These are phyloP conservation scores for Phytophthora sojae DNA, from an alignment of 352 stramenopile genomes.

Conservation along the genomic window DNA sequence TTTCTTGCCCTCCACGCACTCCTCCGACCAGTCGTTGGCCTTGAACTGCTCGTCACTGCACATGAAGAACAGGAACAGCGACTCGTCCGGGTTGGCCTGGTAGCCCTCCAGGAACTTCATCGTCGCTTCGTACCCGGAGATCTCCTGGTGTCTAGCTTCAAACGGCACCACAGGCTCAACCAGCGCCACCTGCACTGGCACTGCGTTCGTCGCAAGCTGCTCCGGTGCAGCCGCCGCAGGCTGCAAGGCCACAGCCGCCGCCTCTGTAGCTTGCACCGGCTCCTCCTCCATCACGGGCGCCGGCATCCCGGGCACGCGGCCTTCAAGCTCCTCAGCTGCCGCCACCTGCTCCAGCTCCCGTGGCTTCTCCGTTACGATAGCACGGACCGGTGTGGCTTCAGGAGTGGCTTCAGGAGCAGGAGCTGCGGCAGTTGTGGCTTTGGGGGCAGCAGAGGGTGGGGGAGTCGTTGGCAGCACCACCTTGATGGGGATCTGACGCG, in stretches of 20 bases:
- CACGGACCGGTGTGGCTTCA: too few species aligned
- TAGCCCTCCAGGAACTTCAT: slow-evolving; percentile 66
- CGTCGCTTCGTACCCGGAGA: slow-evolving; percentile 56
- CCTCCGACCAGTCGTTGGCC: slow-evolving; percentile 57
- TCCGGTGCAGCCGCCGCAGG: slow-evolving; percentile 7
- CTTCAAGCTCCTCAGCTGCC: slow-evolving; percentile 22
- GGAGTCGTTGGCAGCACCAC: slow-evolving; percentile 30
- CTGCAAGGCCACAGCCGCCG: neutral
- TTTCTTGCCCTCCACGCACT: slow-evolving; percentile 54
- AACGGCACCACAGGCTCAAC: slow-evolving; percentile 24
- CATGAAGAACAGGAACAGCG: slow-evolving; percentile 73
- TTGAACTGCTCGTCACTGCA: slow-evolving; percentile 71
- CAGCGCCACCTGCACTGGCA: neutral
- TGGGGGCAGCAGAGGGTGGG: slow-evolving; percentile 10
- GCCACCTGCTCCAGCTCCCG: slow-evolving; percentile 14
- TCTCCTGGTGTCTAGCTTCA: slow-evolving; percentile 45
- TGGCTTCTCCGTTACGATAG: slow-evolving; percentile 9
- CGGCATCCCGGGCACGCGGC: slow-evolving; percentile 30
- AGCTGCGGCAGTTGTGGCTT: slow-evolving; percentile 1
- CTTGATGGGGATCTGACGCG: slow-evolving; percentile 36
- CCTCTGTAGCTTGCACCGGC: slow-evolving; percentile 10
- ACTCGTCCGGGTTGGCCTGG: slow-evolving; percentile 42
- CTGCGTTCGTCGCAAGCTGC: slow-evolving; percentile 5
- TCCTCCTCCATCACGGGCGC: slow-evolving; percentile 7
- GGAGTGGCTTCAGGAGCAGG: neutral